Evolutionary conservation across 371 early-diverging fungal genomes (phyloP).

Genomic region (Fennellomyces sp.): DNA sequence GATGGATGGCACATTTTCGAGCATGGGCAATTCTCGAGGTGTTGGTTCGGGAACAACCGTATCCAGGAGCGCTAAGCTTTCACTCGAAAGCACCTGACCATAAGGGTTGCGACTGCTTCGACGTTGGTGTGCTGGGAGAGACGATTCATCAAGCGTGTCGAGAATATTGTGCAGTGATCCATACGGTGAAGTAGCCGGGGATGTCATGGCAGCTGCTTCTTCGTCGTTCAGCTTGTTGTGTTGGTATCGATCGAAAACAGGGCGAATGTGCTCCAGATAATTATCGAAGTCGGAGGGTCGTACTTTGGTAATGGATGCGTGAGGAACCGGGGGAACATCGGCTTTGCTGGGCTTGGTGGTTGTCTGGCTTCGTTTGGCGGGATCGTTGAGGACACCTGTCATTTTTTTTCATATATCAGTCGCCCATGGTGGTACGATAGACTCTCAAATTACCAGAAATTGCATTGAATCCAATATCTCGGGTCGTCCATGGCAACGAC

Average conservation of each 20-base stretch:
- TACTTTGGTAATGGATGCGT: slow-evolving; percentile 65
- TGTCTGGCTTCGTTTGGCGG: slow-evolving; percentile 50
- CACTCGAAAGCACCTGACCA: slow-evolving; percentile 47
- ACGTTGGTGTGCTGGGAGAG: slow-evolving; percentile 16
- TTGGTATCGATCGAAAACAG: slow-evolving; percentile 66
- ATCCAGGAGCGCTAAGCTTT: slow-evolving; percentile 43
- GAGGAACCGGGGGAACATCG: slow-evolving; percentile 73
- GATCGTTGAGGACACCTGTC: slow-evolving; percentile 64
- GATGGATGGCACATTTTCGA: slow-evolving; percentile 83
- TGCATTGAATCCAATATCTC: slow-evolving; percentile 68
- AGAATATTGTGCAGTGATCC: slow-evolving; percentile 20
- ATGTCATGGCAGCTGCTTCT: slow-evolving; percentile 21
- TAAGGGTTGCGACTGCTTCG: slow-evolving; percentile 63
- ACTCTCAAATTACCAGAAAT: slow-evolving; percentile 53
- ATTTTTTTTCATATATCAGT: background rate
- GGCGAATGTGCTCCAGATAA: slow-evolving; percentile 64
- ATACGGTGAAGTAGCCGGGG: slow-evolving; percentile 25
- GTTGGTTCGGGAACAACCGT: slow-evolving; percentile 20
- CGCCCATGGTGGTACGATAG: too few relatives aligned
- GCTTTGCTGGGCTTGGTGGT: slow-evolving; percentile 50
- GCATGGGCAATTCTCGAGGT: slow-evolving; percentile 60
- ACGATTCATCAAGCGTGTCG: slow-evolving; percentile 9
- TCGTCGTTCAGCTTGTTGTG: slow-evolving; percentile 43
- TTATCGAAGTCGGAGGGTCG: slow-evolving; percentile 66
- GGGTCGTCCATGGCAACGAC: slow-evolving; percentile 66